A percentile compares a stretch with the other conserved stretches of the same genome.
phyloP scores from a whole-genome alignment of 257 asterid species.

The Scutellaria galericulata region DNA sequence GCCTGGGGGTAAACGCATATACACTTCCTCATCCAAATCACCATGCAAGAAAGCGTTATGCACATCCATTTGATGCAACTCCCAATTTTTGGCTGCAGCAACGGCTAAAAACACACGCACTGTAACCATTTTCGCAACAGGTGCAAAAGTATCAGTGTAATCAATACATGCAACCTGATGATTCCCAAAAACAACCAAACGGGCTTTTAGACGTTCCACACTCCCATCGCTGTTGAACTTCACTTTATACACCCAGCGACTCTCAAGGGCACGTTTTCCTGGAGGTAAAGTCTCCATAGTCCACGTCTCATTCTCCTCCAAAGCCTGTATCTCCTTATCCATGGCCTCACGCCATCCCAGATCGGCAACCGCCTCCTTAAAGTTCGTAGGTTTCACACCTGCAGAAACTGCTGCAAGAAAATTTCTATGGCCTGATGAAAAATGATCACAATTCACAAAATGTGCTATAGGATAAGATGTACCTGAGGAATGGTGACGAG shows the following conservation, averaged over 20 bases:
- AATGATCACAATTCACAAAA: conserved; percentile 22
- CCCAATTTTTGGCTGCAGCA: conserved; percentile 15
- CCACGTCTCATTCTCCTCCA: conserved; percentile 21
- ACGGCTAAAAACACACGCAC: background rate
- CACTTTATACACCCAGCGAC: conserved; percentile 24
- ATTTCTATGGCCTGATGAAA: background rate
- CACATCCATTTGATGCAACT: conserved; percentile 32
- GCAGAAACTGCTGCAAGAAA: conserved; percentile 17
- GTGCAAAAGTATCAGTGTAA: conserved; percentile 4
- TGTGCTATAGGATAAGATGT: conserved; percentile 23
- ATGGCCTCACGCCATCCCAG: background rate
- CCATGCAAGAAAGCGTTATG: conserved; percentile 24
- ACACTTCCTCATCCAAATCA: conserved; percentile 8
- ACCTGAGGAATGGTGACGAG: conserved; percentile 12
- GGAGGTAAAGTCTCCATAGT: background rate
- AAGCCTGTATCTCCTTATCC: background rate
- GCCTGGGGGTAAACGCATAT: conserved; percentile 13
- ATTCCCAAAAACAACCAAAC: background rate
- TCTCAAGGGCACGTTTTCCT: background rate
- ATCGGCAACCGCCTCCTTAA: conserved; percentile 12
- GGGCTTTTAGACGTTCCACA: background rate
- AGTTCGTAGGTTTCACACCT: background rate
- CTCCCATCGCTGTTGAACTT: conserved; percentile 17
- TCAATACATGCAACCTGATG: conserved; percentile 1
- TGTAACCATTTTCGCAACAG: background rate